Evolutionary conservation across 805 yeast genomes (phyloP).

Genomic region (Candida chauliodis): DNA sequence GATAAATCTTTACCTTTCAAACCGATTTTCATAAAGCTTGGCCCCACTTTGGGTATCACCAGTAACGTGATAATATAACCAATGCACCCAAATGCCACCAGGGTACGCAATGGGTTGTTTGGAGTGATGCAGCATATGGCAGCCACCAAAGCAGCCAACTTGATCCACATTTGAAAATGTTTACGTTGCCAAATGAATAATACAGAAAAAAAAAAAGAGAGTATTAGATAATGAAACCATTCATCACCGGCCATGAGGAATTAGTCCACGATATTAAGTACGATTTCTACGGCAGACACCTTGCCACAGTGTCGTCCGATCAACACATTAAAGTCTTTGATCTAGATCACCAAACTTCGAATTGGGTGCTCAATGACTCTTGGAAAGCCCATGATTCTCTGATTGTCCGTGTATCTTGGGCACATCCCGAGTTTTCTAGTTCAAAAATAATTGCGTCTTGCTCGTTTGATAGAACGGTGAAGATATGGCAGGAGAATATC

Average conservation of each 20-base stretch:
- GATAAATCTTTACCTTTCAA: constrained; percentile 82
- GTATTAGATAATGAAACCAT: constrained; percentile 49
- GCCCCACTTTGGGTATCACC: constrained; percentile 67
- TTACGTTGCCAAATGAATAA: constrained; percentile 5
- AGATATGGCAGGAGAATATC: constrained; percentile 86
- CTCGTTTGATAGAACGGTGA: constrained; percentile 84
- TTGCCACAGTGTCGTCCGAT: constrained; percentile 94
- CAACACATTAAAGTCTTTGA: constrained; percentile 90
- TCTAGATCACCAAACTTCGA: constrained; percentile 57
- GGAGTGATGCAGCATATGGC: constrained; percentile 26
- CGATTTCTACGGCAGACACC: constrained; percentile 86
- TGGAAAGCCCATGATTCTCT: constrained; percentile 96
- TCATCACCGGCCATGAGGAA: constrained; percentile 90
- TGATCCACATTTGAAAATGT: constrained; percentile 7
- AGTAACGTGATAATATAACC: constrained; percentile 61
- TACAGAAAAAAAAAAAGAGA: not conserved
- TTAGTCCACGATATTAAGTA: constrained; percentile 85
- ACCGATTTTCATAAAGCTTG: constrained; percentile 71
- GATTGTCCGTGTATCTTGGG: constrained; percentile 82
- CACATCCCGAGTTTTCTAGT: constrained; percentile 77
- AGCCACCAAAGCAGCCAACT: constrained; percentile 12
- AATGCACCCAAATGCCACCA: constrained; percentile 61
- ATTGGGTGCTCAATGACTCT: constrained; percentile 82
- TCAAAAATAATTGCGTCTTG: constrained; percentile 85
- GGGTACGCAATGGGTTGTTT: constrained; percentile 51